Percentiles rank a stretch among this genome's conserved stretches.
phyloP scores from a whole-genome alignment of 176 grass and related monocot genomes.

The Neostapfia colusana region DNA sequence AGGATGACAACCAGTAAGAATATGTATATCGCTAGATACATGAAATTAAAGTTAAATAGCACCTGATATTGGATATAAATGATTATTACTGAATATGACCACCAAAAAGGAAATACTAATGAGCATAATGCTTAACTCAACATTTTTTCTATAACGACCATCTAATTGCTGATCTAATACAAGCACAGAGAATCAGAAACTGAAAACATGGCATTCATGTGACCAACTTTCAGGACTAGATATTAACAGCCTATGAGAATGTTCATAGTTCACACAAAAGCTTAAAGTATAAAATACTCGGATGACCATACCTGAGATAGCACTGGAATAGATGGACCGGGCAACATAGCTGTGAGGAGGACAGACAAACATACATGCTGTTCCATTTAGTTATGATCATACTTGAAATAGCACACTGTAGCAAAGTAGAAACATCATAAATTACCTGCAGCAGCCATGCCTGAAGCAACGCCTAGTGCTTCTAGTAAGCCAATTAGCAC shows the following conservation, averaged over 20 bases:
- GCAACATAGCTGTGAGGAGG: constrained; percentile 63
- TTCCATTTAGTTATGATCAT: constrained; percentile 6
- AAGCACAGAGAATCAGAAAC: background rate
- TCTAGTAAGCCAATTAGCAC: constrained; percentile 70
- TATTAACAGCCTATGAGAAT: background rate
- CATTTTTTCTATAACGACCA: constrained; percentile 20
- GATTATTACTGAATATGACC: background rate
- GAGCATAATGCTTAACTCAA: background rate
- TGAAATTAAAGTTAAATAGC: background rate
- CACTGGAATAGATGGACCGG: constrained; percentile 87
- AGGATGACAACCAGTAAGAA: constrained; percentile 24
- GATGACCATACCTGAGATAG: constrained; percentile 67
- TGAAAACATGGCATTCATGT: background rate
- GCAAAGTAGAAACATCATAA: background rate
- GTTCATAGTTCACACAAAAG: background rate
- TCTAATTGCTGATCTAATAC: background rate
- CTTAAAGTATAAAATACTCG: constrained; percentile 5
- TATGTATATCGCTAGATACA: background rate
- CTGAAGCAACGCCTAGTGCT: constrained; percentile 80
- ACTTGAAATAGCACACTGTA: constrained; percentile 16
- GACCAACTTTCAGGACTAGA: background rate
- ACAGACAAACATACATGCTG: constrained; percentile 21
- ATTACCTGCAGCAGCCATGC: constrained; percentile 89
- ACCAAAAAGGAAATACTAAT: background rate
- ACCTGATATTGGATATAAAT: background rate